Evolutionary conservation across 192 early-diverging fungal genomes (phyloP).

Genomic region (Podila epicladia): DNA sequence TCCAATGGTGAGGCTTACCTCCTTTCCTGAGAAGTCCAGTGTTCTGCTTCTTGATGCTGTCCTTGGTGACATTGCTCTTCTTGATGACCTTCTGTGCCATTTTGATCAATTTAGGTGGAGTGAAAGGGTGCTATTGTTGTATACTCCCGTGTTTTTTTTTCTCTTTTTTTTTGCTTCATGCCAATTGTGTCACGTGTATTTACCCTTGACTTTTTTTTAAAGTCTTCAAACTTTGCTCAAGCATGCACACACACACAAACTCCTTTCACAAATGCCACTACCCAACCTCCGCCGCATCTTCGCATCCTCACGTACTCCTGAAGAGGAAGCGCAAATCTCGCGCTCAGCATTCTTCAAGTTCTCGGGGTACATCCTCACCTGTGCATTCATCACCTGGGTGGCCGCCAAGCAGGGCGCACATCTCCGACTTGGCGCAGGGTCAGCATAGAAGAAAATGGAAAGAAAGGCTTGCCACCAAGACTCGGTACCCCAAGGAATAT

Average conservation of each 20-base stretch:
- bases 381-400: slow-evolving; percentile 62
- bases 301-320: slow-evolving; percentile 65
- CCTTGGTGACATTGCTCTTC: slow-evolving; percentile 38
- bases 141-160: not conserved
- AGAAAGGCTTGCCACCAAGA: not conserved
- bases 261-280: slow-evolving; percentile 49
- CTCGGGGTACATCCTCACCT: slow-evolving; percentile 65
- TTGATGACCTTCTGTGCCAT: slow-evolving; percentile 44
- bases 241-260: not conserved
- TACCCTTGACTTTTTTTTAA: not conserved
- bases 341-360: slow-evolving; percentile 70
- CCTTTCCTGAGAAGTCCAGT: slow-evolving; percentile 49
- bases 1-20: slow-evolving; percentile 8
- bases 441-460: not conserved
- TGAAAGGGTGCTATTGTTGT: not conserved
- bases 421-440: slow-evolving; percentile 17
- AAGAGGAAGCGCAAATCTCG: slow-evolving; percentile 67
- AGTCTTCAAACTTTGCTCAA: not conserved
- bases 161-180: not conserved
- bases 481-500: not conserved
- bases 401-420: slow-evolving; percentile 44
- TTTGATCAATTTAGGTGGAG: not conserved
- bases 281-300: slow-evolving; percentile 68
- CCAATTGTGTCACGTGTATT: slow-evolving; percentile 1
- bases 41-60: slow-evolving; percentile 42